These are phyloP conservation scores for Glarea lozoyensis DNA, from an alignment of 495 filamentous ascomycete species.

Conservation along the genomic window DNA sequence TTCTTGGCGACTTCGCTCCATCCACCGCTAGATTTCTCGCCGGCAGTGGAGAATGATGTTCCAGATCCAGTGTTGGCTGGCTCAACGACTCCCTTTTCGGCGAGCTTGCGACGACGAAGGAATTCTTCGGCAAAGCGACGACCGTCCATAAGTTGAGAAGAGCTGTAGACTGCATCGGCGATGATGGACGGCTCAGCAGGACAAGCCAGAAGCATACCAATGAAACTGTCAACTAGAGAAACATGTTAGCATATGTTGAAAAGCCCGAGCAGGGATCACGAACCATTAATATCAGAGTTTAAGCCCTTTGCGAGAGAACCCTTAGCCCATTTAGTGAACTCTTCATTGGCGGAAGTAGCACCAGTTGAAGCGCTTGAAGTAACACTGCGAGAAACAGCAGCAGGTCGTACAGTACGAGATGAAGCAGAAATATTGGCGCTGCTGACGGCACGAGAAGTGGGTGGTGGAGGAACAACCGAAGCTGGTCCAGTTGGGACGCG, in stretches of 20 bases:
- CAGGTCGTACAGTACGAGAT: constrained; percentile 19
- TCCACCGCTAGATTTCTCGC: constrained; percentile 49
- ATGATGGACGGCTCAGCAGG: constrained; percentile 73
- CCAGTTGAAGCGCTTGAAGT: constrained; percentile 33
- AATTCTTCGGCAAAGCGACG: constrained; percentile 93
- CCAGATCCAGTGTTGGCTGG: constrained; percentile 39
- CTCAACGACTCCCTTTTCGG: constrained; percentile 77
- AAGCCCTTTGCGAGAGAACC: constrained; percentile 54
- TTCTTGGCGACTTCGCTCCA: constrained; percentile 99
- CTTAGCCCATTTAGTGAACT: constrained; percentile 90
- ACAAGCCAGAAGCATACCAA: constrained; percentile 60
- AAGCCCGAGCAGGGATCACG: no score
- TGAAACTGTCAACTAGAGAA: constrained; percentile 67
- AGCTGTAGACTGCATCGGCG: constrained; percentile 78
- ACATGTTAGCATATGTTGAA: constrained; percentile 22
- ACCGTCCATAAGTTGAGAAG: constrained; percentile 78
- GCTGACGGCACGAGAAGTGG: constrained; percentile 49
- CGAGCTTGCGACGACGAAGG: constrained; percentile 81
- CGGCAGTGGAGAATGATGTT: constrained; percentile 33
- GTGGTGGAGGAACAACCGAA: constrained; percentile 24
- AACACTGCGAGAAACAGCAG: constrained; percentile 13
- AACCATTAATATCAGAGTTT: constrained; percentile 53
- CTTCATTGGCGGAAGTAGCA: constrained; percentile 57
- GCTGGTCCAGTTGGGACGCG: constrained; percentile 60
- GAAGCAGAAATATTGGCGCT: constrained; percentile 30